A percentile compares a stretch with the other conserved stretches of the same genome.
These are phyloP conservation scores for Penicillium sp. DNA, from an alignment of 2,329 filamentous ascomycete genomes.

Conservation along the genomic window DNA sequence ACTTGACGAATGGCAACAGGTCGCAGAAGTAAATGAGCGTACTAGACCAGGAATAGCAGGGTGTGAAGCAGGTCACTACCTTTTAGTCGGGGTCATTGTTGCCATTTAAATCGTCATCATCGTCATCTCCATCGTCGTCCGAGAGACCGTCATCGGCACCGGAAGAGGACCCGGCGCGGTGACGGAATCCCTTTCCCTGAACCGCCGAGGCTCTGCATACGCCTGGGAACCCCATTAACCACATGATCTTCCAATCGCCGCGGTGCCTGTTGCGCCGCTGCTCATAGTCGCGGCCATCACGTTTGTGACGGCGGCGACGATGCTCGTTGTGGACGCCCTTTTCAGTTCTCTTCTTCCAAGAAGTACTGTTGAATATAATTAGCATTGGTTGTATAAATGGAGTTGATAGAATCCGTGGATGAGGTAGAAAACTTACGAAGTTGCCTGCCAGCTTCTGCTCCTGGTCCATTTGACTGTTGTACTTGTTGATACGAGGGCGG, in stretches of 20 bases:
- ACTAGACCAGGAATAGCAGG: slow-evolving; percentile 1
- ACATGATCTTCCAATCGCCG: slow-evolving; percentile 32
- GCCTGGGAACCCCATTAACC: slow-evolving; percentile 42
- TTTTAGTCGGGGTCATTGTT: slow-evolving; percentile 60
- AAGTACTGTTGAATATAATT: slow-evolving; percentile 62
- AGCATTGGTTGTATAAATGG: neutral
- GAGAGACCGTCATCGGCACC: slow-evolving; percentile 54
- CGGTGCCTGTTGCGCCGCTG: slow-evolving; percentile 33
- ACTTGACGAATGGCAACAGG: slow-evolving; percentile 8
- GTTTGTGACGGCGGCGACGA: slow-evolving; percentile 37
- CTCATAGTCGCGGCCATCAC: slow-evolving; percentile 37
- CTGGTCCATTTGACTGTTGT: slow-evolving; percentile 90
- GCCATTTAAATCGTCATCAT: slow-evolving; percentile 64
- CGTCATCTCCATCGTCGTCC: slow-evolving; percentile 59
- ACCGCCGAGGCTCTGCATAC: slow-evolving; percentile 40
- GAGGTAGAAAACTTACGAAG: slow-evolving; percentile 60
- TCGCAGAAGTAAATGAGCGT: slow-evolving; percentile 5
- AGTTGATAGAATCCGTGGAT: slow-evolving; percentile 21
- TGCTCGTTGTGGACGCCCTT: slow-evolving; percentile 53
- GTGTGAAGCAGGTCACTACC: slow-evolving; percentile 57
- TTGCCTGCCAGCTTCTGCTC: slow-evolving; percentile 94
- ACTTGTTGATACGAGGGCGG: slow-evolving; percentile 98
- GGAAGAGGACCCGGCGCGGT: slow-evolving; percentile 33
- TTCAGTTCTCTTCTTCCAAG: slow-evolving; percentile 81
- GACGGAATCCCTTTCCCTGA: slow-evolving; percentile 30